Percentiles rank a stretch among this genome's conserved stretches.
phyloP scores from a whole-genome alignment of 2,329 filamentous ascomycete species.

The Immersiporthe knoxdaviesiana region DNA sequence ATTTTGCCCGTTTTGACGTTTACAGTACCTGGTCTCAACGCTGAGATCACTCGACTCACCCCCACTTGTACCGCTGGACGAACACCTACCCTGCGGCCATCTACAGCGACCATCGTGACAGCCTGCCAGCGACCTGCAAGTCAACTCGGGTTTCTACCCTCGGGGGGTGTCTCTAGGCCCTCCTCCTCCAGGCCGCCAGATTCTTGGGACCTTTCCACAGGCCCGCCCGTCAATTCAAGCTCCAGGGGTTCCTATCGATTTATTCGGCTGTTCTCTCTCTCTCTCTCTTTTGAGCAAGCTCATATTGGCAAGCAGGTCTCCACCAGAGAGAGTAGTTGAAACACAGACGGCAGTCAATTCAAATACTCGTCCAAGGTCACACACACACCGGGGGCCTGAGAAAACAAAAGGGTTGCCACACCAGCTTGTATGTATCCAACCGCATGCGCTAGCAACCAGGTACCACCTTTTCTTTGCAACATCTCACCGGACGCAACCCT shows the following conservation, averaged over 20 bases:
- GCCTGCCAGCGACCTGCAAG: background rate
- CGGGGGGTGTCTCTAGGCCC: background rate
- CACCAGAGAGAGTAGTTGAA: background rate
- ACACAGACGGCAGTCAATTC: background rate
- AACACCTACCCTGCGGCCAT: constrained; percentile 5
- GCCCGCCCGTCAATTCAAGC: constrained; percentile 7
- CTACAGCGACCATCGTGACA: constrained; percentile 5
- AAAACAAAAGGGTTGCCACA: constrained; percentile 17
- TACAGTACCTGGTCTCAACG: background rate
- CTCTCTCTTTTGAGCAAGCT: background rate
- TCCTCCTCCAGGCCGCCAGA: background rate
- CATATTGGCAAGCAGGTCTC: background rate
- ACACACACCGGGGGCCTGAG: background rate
- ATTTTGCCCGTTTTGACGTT: constrained; percentile 21
- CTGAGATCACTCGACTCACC: constrained; percentile 18
- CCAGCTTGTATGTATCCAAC: background rate
- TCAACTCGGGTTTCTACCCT: background rate
- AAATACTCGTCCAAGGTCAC: constrained; percentile 18
- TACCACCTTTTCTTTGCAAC: constrained; percentile 20
- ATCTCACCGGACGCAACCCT: constrained; percentile 16
- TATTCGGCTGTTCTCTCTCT: background rate
- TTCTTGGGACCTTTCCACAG: background rate
- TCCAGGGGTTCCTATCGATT: background rate
- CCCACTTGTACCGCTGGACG: constrained; percentile 12
- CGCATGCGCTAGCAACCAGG: background rate